A percentile compares a stretch with the other conserved stretches of the same genome.
Evolutionary conservation across 1,139 yeast species (phyloP).

Genomic region (Zygosaccharomyces sapae): DNA sequence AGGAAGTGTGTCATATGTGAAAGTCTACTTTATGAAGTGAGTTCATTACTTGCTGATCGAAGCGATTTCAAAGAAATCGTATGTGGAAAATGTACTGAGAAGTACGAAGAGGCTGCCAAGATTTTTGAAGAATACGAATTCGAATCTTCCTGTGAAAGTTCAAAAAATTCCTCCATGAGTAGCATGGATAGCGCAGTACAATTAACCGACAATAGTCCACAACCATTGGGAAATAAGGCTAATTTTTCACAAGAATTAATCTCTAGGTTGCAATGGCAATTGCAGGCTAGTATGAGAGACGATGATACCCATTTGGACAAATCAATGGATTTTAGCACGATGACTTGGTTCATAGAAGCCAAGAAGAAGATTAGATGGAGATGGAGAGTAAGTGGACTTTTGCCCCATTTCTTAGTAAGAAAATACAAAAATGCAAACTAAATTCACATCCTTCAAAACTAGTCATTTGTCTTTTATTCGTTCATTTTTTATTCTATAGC

Average conservation of each 20-base stretch:
- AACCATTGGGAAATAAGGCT: slow-evolving; percentile 12
- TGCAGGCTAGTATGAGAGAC: slow-evolving; percentile 10
- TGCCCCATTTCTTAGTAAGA: slow-evolving; percentile 27
- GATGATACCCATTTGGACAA: slow-evolving; percentile 3
- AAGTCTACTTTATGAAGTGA: slow-evolving; percentile 60
- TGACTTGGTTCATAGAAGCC: slow-evolving; percentile 38
- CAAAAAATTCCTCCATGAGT: slow-evolving; percentile 13
- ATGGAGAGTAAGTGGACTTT: slow-evolving; percentile 44
- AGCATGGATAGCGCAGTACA: slow-evolving; percentile 13
- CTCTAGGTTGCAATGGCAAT: slow-evolving; percentile 31
- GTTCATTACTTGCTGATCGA: slow-evolving; percentile 41
- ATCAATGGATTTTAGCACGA: slow-evolving; percentile 24
- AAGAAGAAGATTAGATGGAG: slow-evolving; percentile 44
- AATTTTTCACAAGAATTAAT: slow-evolving; percentile 35
- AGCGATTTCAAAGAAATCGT: slow-evolving; percentile 49
- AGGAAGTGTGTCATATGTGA: slow-evolving; percentile 67
- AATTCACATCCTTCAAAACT: background rate
- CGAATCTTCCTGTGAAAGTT: slow-evolving; percentile 27
- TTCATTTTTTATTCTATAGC: background rate
- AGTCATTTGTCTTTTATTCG: too few relatives aligned
- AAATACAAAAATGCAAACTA: slow-evolving; percentile 3
- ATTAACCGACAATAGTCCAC: slow-evolving; percentile 8
- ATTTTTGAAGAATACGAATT: slow-evolving; percentile 37
- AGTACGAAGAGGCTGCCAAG: slow-evolving; percentile 51
- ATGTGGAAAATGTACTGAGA: slow-evolving; percentile 59